Conservation (phyloP, 768 basidiomycete genomes). For the Sporobolomyces pararoseus region DNA sequence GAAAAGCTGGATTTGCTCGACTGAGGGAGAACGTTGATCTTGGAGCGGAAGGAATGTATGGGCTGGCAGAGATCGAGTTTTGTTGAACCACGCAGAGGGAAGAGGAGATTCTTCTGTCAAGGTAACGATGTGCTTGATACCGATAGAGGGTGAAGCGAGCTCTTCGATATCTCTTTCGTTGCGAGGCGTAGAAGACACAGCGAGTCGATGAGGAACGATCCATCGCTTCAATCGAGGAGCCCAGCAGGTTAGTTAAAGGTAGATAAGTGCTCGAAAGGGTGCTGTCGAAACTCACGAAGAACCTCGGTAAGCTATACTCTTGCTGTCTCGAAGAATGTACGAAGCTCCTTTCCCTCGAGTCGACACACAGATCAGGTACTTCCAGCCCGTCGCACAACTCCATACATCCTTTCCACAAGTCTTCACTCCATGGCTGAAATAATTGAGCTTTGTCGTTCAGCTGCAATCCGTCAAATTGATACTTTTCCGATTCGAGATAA, state of each 20-base stretch:
- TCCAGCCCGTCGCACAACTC: constrained; percentile 49
- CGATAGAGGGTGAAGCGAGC: constrained; percentile 54
- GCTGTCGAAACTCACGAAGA: constrained; percentile 54
- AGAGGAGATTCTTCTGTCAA: constrained; percentile 61
- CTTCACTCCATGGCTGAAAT: constrained; percentile 5
- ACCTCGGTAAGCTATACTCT: constrained; percentile 54
- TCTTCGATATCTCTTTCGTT: constrained; percentile 56
- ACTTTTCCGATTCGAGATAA: constrained; percentile 49
- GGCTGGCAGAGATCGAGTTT: constrained; percentile 43
- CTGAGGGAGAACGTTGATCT: constrained; percentile 58
- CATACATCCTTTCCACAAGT: constrained; percentile 43
- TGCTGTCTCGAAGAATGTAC: constrained; percentile 47
- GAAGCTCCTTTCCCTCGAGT: constrained; percentile 53
- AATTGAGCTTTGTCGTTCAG: constrained; percentile 46
- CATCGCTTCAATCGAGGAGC: constrained; percentile 50
- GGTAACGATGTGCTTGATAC: constrained; percentile 60
- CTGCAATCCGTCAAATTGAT: constrained; percentile 52
- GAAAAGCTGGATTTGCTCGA: constrained; percentile 63
- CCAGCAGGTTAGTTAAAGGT: neutral
- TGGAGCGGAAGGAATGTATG: constrained; percentile 61
- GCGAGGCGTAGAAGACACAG: constrained; percentile 62
- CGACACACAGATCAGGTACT: constrained; percentile 51
- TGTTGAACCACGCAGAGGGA: constrained; percentile 53
- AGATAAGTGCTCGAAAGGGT: too few species aligned
- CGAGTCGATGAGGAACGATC: constrained; percentile 60